Percentiles rank a stretch among this genome's conserved stretches.
phyloP scores from a whole-genome alignment of 1,139 yeast genomes.

The Debaryomyces coudertii region DNA sequence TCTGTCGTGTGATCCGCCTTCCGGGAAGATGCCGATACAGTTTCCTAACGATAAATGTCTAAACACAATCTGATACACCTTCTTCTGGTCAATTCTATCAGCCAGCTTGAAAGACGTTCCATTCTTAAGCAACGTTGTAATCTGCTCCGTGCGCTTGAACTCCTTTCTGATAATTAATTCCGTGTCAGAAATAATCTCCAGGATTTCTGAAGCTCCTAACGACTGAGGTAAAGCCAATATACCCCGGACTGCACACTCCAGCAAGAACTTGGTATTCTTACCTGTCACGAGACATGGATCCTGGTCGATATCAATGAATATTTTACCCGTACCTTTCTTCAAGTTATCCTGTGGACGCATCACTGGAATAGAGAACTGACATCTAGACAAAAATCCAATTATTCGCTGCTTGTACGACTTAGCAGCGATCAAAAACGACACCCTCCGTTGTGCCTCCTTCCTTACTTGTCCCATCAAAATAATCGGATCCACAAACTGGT shows the following conservation, averaged over 20 bases:
- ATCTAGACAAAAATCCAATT: conserved; percentile 75
- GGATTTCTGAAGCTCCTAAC: conserved; percentile 75
- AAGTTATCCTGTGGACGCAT: conserved; percentile 88
- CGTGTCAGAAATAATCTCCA: conserved; percentile 71
- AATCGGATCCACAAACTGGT: conserved; percentile 93
- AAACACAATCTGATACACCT: conserved; percentile 81
- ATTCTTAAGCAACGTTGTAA: conserved; percentile 41
- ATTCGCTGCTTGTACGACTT: conserved; percentile 68
- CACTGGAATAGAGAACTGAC: conserved; percentile 86
- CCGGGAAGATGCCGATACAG: conserved; percentile 95
- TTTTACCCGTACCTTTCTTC: conserved; percentile 60
- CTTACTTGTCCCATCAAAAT: conserved; percentile 82
- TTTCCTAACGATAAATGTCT: conserved; percentile 77
- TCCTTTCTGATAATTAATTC: conserved; percentile 73
- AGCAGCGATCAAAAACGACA: conserved; percentile 87
- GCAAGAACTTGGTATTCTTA: conserved; percentile 64
- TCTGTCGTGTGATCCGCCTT: conserved; percentile 96
- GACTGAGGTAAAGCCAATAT: conserved; percentile 78
- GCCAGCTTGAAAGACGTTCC: conserved; percentile 77
- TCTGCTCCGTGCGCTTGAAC: conserved; percentile 57
- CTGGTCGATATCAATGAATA: conserved; percentile 50
- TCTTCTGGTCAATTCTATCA: conserved; percentile 79
- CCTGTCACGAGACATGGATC: conserved; percentile 61
- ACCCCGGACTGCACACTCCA: conserved; percentile 68
- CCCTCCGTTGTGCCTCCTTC: conserved; percentile 68